A percentile compares a stretch with the other conserved stretches of the same genome.
These are phyloP conservation scores for Suillus weaverae DNA, from an alignment of 768 basidiomycete species.

Conservation along the genomic window DNA sequence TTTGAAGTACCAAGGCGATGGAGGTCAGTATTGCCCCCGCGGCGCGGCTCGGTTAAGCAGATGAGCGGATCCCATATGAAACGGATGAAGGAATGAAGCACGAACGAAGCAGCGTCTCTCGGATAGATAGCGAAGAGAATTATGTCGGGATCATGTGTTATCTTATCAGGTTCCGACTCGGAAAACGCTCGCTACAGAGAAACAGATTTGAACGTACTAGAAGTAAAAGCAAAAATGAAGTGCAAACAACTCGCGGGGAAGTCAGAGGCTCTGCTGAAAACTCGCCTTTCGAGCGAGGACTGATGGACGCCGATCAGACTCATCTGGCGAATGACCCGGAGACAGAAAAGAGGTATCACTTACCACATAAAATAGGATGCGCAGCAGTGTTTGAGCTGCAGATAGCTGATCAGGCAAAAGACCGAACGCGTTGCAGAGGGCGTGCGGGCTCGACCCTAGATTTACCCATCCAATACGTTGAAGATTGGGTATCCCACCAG, in stretches of 20 bases:
- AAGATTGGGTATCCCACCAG: not conserved
- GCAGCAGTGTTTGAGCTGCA: not conserved
- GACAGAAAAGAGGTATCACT: conserved; percentile 2
- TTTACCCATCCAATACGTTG: not conserved
- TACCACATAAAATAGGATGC: conserved; percentile 7
- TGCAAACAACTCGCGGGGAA: not conserved
- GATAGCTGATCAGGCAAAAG: conserved; percentile 1
- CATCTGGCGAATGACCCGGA: conserved; percentile 1
- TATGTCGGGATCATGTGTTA: not conserved
- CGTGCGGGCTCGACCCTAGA: conserved; percentile 2
- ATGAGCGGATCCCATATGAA: not conserved
- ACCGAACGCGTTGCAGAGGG: conserved; percentile 8
- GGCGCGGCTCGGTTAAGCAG: conserved; percentile 4
- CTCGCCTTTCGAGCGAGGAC: conserved; percentile 4
- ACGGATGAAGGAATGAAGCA: not conserved
- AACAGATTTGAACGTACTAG: not conserved
- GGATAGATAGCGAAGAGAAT: not conserved
- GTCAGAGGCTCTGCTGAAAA: not conserved
- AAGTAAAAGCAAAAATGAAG: not conserved
- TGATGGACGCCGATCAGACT: conserved; percentile 2
- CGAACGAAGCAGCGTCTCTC: not conserved
- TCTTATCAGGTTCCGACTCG: conserved; percentile 1
- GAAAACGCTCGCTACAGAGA: not conserved
- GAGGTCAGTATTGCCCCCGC: not conserved
- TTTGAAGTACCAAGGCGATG: not conserved